Base-by-base conservation (phyloP, 2,329 filamentous ascomycete species). In the Pyrenophora seminiperda region DNA sequence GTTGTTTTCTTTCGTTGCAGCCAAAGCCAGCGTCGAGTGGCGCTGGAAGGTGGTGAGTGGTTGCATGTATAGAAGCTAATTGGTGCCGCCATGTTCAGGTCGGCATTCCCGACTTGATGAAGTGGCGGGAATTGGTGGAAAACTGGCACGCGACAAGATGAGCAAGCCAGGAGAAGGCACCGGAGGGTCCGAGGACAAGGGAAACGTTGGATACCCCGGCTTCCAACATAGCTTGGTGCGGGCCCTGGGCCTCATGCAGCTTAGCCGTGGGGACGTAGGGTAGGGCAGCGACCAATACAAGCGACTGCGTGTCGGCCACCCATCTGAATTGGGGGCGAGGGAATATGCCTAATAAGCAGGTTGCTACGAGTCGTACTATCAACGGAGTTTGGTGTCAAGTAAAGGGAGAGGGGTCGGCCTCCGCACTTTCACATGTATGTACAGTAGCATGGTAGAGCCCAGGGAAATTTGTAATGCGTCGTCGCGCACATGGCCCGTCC, bases 401-500 rank as follows among this genome's bases (percentile, higher is more conserved):
- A 38, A 47, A 36, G 14, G 45, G 47, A 40, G 46, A 36, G 17
- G 47, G 47, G 50, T 54, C 50, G 40, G 32, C 55, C 43, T 37
- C 47, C 41, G 41, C 39, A 17, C 39, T 53, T 65, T 65, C 62
- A 65, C 52, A 53, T 65, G 61, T 58, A 63, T 19, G 15, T 18
- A 3, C 7, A 24, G 22, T 6, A 24, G n/a, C 22, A 24, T n/a
- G n/a, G n/a, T n/a, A 24, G 22, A 24, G 24, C 24, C 24, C 24
- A 27, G 9, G 4, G 10, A 27, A 27, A 4, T 3, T 27, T 2
- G 9, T 27, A 7, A 7, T 27, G 7, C 22, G 22, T 3, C 7
- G 22, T 27, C 22, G 22, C 10, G 7, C 3, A 27, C 22, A 27
- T 27, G 22, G 7, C 22, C 22, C 22, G 22, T 27, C 22, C 22